Evolutionary conservation across 139 green algal species (phyloP), one percentile per base, ranked within the genome.

Genomic region (Chlamydomonas sp.): DNA sequence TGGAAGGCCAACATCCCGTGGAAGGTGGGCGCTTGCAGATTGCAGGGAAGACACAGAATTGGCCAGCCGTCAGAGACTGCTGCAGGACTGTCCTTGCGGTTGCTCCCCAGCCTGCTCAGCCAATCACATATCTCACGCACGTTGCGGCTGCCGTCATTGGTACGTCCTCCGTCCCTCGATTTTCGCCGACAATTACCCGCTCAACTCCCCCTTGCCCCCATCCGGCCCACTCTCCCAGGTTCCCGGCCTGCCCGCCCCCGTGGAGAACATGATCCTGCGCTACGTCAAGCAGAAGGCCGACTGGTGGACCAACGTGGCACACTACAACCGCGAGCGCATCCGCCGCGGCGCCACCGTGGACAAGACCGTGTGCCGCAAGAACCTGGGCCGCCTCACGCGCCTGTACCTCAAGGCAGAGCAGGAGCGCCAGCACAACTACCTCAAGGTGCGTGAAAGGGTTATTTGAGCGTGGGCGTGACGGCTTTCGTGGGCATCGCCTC

Each of bases 241-340:
- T 83, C 98, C 98, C 6, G 98, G 98, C 17, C 93, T 99, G 96
- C 98, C 98, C 16, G 97, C 97, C 31, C 97, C 98, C 10, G 96
- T 99, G 69, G 98, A 99, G 92, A 99, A 98, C 95, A 99, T 99
- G 98, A 99, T 99, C 90, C 89, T 99, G 91, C 94, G 98, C 61
- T 99, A 99, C 90, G 98, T 99, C 49, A 99, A 99, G 95, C 96
- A 97, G 88, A 99, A 99, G 95, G 97, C 97, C 2, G 98, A 99
- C 94, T 99, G 98, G 98, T 99, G 98, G 98, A 99, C 98, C 77
- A 99, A 99, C 87, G 98, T 99, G 83, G 98, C 98, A 68, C 98
- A 99, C 93, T 99, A 99, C 95, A 99, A 99, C 94, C 92, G 98
- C 68, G 98, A 99, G 95, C 96, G 98, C 92, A 99, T 99, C 94